Base-by-base conservation (phyloP, 352 stramenopile genomes). In the Phytophthora cactorum region DNA sequence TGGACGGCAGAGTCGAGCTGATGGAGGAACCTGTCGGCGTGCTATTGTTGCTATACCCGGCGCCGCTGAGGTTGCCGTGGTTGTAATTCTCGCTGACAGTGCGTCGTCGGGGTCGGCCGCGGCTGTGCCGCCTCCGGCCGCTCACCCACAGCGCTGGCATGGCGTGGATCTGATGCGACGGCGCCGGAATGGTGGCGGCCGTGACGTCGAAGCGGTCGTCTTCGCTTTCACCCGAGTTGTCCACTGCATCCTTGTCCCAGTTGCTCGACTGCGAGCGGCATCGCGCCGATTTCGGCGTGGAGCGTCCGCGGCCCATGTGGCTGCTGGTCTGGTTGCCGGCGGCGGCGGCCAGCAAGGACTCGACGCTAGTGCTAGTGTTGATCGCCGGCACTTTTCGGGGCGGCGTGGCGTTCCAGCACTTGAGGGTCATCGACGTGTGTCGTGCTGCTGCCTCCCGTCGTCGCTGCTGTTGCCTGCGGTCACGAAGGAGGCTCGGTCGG, bases 261-360 rank as follows among this genome's bases (percentile, higher is more conserved):
- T 78, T 90, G 47, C 72, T 90, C 47, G 86, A 93, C 44, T 90
- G 66, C 52, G 82, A 85, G 14, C 81, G 82, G 52, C 72, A 74
- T 10, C 84, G 81, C 12, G 58, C 63, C 12, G 61, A 81, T 70
- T 70, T 61, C 27, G 70, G 52, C 31, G 66, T 54, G 10, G 29
- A 41, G 34, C 55, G 72, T 34, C 58, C 52, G 46, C 59, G 68
- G 12, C 63, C 59, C 55, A 69, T 64, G 41, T 61, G 50, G 50
- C 28, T 52, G 32, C 22, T 52, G 39, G 32, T 28, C 54, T 76
- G 66, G 52, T 66, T 73, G 41, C 39, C 62, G 4, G 25, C 38
- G 5, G 62, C 53, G 5, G 53, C 38, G 25, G 62, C 43, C 29
- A 78, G 44, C 10, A 78, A 53, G n/a, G 72, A 66, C 60, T 80